Evolutionary conservation across 345 rosid species (phyloP), one percentile per base, ranked within the genome.

Genomic region (Eutrema yunnanense): DNA sequence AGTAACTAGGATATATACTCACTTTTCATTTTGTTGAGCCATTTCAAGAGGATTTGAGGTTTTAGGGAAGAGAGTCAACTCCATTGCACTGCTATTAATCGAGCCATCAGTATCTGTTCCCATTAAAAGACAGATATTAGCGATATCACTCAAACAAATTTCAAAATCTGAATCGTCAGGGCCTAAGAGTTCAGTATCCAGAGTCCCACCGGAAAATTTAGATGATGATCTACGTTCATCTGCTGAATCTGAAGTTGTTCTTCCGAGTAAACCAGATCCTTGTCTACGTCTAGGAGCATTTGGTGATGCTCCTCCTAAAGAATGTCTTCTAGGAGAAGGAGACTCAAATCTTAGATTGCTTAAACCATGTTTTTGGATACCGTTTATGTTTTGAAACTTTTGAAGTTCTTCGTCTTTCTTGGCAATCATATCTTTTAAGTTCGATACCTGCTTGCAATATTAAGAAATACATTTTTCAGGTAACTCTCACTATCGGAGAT

Each of bases 321-420:
- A 86, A 72, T 73, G 81, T 51, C 86, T 75, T 71, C 88, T 73
- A 8, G 91, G 90, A 67, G 96, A 87, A 57, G 84, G 73, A 70
- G 90, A 81, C 2, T 75, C 87, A 69, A 55, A 64, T 65, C 82
- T 81, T 38, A 65, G 74, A 13, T 81, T 83, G 67, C 54, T 80
- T 59, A 48, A 46, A 54, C 80, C 80, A 53, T 60, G 81, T 76
- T 77, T 86, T 65, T 76, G 67, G 67, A 69, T 83, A 73, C 48
- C 71, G 73, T 75, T 84, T 56, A 77, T 68, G 41, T 67, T 73
- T 67, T 83, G 82, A 82, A 86, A 72, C 59, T 71, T 78, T 77
- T 81, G 87, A 81, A 92, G 81, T 75, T 88, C 96, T 71, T 81
- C 92, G 56, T 92, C 96, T 86, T 90, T 90, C 83, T 83, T 86